Conservation (phyloP, 495 filamentous ascomycete species). For the Stereocaulon alpinum region DNA sequence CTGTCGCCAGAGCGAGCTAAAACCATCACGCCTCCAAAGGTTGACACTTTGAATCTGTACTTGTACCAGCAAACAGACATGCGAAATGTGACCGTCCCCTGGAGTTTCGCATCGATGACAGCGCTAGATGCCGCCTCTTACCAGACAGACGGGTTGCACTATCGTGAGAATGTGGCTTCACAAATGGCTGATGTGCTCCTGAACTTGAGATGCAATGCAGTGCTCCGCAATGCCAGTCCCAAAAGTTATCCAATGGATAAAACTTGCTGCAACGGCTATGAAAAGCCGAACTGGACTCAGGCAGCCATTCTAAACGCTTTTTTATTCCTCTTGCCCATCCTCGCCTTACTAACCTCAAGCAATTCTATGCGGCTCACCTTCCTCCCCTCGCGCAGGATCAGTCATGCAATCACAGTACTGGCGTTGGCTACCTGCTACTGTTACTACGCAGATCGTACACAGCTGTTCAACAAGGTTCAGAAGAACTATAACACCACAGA, state of each 20-base stretch:
- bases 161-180: conserved; percentile 36
- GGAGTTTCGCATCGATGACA: conserved; percentile 42
- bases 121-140: conserved; percentile 27
- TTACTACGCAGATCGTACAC: conserved; percentile 47
- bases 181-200: conserved; percentile 44
- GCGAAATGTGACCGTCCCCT: conserved; percentile 38
- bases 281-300: conserved; percentile 26
- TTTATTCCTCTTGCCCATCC: conserved; percentile 25
- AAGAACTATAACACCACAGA: conserved; percentile 36
- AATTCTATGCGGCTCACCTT: conserved; percentile 6
- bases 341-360: conserved; percentile 12
- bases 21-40: conserved; percentile 41
- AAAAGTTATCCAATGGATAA: conserved; percentile 39
- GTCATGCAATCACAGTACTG: conserved; percentile 28
- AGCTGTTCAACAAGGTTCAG: conserved; percentile 44
- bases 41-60: conserved; percentile 46
- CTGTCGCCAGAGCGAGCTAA: conserved; percentile 34
- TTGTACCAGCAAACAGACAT: conserved; percentile 35
- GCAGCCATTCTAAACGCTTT: conserved; percentile 24
- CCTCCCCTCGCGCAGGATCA: conserved; percentile 19
- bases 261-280: conserved; percentile 48
- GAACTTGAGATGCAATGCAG: conserved; percentile 48
- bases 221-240: conserved; percentile 19
- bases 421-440: conserved; percentile 37
- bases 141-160: conserved; percentile 43